Percentiles rank a stretch among this genome's conserved stretches.
These are phyloP conservation scores for Suillus discolor DNA, from an alignment of 768 basidiomycete species.

Conservation along the genomic window DNA sequence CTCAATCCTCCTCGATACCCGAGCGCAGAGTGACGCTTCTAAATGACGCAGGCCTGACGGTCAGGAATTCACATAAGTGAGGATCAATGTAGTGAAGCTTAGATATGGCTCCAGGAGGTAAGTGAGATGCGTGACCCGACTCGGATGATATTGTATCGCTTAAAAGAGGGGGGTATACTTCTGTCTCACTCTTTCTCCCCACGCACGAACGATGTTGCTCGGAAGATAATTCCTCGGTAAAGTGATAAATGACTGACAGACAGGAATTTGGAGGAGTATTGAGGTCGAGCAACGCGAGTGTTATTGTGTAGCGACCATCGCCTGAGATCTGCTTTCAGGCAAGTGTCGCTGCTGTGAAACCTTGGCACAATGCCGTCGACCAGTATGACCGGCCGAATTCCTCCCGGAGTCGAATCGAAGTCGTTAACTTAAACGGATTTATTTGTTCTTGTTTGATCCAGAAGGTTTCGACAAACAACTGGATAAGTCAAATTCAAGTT, in stretches of 20 bases:
- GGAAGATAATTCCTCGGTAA: constrained; percentile 66
- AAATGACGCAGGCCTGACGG: constrained; percentile 60
- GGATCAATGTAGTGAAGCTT: constrained; percentile 40
- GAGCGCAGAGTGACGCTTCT: constrained; percentile 74
- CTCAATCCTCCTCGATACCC: constrained; percentile 48
- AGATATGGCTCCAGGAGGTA: constrained; percentile 69
- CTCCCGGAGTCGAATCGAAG: too few relatives aligned
- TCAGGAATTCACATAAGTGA: constrained; percentile 51
- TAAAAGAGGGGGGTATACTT: constrained; percentile 70
- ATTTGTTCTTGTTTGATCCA: too few relatives aligned
- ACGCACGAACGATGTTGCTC: constrained; percentile 78
- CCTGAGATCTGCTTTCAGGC: constrained; percentile 68
- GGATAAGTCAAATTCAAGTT: too few relatives aligned
- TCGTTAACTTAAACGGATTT: too few relatives aligned
- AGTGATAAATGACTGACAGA: constrained; percentile 47
- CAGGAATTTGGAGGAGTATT: constrained; percentile 66
- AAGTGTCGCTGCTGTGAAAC: constrained; percentile 64
- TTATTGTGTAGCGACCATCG: constrained; percentile 71
- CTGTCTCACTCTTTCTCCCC: constrained; percentile 82
- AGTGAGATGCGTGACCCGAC: constrained; percentile 61
- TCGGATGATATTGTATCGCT: constrained; percentile 39
- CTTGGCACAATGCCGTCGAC: constrained; percentile 17
- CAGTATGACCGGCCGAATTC: too few relatives aligned
- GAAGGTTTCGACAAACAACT: too few relatives aligned
- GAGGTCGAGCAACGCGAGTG: constrained; percentile 68